Percentiles rank a stretch among this genome's conserved stretches.
Evolutionary conservation across 169 alveolate species (phyloP).

Genomic region (Babesia sp.): DNA sequence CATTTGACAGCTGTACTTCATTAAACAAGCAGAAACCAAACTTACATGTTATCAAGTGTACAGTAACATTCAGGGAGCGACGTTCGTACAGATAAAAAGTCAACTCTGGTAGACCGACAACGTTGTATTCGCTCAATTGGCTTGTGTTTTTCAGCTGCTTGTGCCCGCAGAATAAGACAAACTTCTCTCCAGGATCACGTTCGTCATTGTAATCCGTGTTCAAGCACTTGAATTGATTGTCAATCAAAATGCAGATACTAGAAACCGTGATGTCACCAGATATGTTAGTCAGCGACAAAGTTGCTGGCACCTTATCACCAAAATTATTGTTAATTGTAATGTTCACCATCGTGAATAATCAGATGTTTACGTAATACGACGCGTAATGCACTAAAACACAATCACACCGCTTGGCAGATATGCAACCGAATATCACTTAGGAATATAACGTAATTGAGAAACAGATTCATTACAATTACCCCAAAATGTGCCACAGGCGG

Average conservation of each 20-base stretch:
- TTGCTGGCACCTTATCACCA: constrained; percentile 42
- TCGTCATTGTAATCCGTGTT: constrained; percentile 9
- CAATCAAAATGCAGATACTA: constrained; percentile 14
- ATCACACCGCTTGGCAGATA: no score
- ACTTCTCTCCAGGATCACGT: constrained; percentile 24
- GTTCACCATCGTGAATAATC: constrained; percentile 44
- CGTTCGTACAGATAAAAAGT: constrained; percentile 42
- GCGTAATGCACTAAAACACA: no score
- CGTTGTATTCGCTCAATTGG: constrained; percentile 39
- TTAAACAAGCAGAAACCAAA: background rate
- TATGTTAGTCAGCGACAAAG: constrained; percentile 29
- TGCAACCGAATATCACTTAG: background rate
- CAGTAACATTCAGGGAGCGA: constrained; percentile 16
- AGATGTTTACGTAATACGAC: no score
- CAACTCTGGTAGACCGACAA: constrained; percentile 34
- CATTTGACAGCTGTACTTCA: constrained; percentile 31
- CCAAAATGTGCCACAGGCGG: background rate
- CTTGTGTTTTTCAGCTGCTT: constrained; percentile 18
- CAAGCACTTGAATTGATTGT: constrained; percentile 30
- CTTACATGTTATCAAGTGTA: constrained; percentile 40
- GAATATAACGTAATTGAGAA: background rate
- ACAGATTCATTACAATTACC: constrained; percentile 4
- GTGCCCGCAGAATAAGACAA: constrained; percentile 51
- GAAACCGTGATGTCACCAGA: constrained; percentile 34
- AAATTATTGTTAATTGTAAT: constrained; percentile 32